Evolutionary conservation across 176 grass and related monocot genomes (phyloP).

Genomic region (Oryza punctata): DNA sequence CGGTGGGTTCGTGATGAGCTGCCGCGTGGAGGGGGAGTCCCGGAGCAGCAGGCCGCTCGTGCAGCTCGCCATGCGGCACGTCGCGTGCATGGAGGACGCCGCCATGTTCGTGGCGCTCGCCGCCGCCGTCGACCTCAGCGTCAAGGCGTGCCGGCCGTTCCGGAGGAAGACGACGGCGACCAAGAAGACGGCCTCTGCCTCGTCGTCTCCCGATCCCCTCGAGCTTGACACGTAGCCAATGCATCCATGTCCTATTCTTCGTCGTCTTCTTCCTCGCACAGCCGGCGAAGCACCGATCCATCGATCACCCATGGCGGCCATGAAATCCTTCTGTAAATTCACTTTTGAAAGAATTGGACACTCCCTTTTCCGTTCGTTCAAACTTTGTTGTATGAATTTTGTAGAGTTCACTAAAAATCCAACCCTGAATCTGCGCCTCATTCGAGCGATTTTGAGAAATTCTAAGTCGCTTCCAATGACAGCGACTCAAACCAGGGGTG

Average conservation of each 20-base stretch:
- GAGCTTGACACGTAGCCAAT: slow-evolving; percentile 45
- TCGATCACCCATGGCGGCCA: not conserved
- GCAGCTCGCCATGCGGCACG: slow-evolving; percentile 67
- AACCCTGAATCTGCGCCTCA: not conserved
- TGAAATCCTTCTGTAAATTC: slow-evolving; percentile 45
- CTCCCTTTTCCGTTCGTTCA: not conserved
- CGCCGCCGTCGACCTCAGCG: slow-evolving; percentile 83
- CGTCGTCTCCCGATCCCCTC: slow-evolving; percentile 33
- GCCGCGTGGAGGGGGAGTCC: slow-evolving; percentile 66
- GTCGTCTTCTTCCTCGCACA: not conserved
- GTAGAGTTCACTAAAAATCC: not conserved
- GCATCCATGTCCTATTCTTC: not conserved
- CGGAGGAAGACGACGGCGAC: slow-evolving; percentile 33
- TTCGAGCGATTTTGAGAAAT: no score
- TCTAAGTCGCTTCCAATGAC: no score
- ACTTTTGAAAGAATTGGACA: slow-evolving; percentile 8
- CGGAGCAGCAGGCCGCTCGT: slow-evolving; percentile 59
- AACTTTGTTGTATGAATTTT: not conserved
- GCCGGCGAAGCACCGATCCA: not conserved
- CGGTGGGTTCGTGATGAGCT: slow-evolving; percentile 87
- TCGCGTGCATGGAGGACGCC: slow-evolving; percentile 82
- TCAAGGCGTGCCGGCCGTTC: slow-evolving; percentile 89
- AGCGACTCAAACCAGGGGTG: no score
- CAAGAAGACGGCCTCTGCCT: slow-evolving; percentile 34
- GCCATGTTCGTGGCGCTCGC: slow-evolving; percentile 87